These are phyloP conservation scores for Ophiocytium majus DNA, from an alignment of 352 stramenopile genomes.

Conservation along the genomic window DNA sequence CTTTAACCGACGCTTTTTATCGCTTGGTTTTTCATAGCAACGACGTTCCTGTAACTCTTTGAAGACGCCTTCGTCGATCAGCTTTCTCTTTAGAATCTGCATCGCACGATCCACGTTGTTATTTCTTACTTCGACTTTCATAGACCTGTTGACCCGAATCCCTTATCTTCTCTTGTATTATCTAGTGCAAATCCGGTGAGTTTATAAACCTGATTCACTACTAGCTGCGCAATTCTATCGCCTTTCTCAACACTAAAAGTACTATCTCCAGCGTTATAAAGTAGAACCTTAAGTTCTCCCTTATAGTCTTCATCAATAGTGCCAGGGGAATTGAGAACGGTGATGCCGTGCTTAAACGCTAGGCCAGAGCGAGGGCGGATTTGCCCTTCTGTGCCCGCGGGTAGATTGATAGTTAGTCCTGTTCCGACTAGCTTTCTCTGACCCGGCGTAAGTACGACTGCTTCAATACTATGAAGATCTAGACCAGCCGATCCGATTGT, in stretches of 20 bases:
- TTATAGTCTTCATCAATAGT: neutral
- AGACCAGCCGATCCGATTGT: neutral
- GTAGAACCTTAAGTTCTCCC: neutral
- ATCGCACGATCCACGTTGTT: too few relatives aligned
- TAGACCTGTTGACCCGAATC: too few relatives aligned
- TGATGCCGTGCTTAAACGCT: constrained; percentile 4
- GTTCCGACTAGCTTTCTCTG: neutral
- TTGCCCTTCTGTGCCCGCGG: neutral
- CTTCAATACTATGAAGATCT: constrained; percentile 13
- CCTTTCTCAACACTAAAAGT: neutral
- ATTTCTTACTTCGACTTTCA: too few relatives aligned
- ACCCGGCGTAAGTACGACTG: neutral
- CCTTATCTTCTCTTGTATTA: too few relatives aligned
- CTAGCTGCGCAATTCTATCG: constrained; percentile 15
- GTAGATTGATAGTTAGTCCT: neutral
- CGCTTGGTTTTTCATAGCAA: too few relatives aligned
- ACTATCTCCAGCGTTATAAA: neutral
- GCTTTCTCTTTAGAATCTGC: too few relatives aligned
- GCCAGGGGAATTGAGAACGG: neutral
- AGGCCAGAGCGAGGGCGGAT: neutral
- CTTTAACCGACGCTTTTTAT: too few relatives aligned
- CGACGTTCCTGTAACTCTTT: too few relatives aligned
- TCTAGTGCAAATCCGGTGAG: too few relatives aligned
- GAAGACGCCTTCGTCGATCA: too few relatives aligned
- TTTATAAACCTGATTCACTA: too few relatives aligned